A percentile compares a stretch with the other conserved stretches of the same genome.
These are phyloP conservation scores for Xerocomellus amylosporus DNA, from an alignment of 768 basidiomycete genomes.

Conservation along the genomic window DNA sequence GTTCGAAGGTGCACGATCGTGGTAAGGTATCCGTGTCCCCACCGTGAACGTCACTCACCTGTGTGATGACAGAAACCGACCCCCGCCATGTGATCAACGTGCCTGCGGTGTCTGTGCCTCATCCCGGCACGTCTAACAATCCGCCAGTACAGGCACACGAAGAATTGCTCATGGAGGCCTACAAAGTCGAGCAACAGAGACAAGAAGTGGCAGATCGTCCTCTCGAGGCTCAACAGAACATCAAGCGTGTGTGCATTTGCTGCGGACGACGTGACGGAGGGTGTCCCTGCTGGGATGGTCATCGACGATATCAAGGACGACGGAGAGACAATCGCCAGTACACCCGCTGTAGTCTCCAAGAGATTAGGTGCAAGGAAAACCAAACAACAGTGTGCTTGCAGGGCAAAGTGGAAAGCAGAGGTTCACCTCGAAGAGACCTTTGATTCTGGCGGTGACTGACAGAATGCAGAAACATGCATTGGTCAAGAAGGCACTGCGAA, in stretches of 20 bases:
- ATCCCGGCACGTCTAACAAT: slow-evolving; percentile 90
- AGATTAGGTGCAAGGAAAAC: slow-evolving; percentile 50
- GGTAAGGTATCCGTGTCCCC: slow-evolving; percentile 34
- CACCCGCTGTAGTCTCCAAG: slow-evolving; percentile 36
- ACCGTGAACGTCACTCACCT: neutral
- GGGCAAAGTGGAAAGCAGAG: slow-evolving; percentile 60
- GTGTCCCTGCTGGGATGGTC: slow-evolving; percentile 62
- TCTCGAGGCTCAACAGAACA: slow-evolving; percentile 51
- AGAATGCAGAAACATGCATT: slow-evolving; percentile 57
- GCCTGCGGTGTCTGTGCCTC: slow-evolving; percentile 68
- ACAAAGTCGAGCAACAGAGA: slow-evolving; percentile 60
- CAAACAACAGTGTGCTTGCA: slow-evolving; percentile 67
- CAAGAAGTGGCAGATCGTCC: slow-evolving; percentile 53
- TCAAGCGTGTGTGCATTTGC: slow-evolving; percentile 46
- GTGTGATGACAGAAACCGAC: slow-evolving; percentile 41
- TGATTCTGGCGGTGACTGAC: neutral
- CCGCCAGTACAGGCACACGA: slow-evolving; percentile 72
- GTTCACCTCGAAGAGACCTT: slow-evolving; percentile 36
- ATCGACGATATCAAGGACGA: slow-evolving; percentile 46
- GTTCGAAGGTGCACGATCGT: slow-evolving; percentile 48
- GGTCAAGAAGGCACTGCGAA: slow-evolving; percentile 55
- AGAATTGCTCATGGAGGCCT: slow-evolving; percentile 65
- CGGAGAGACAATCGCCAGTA: slow-evolving; percentile 35
- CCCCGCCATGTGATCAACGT: slow-evolving; percentile 50
- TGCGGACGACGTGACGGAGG: slow-evolving; percentile 31